A percentile compares a stretch with the other conserved stretches of the same genome.
phyloP scores from a whole-genome alignment of 1,284 basidiomycete species.

The Chalciporus piperatoides region DNA sequence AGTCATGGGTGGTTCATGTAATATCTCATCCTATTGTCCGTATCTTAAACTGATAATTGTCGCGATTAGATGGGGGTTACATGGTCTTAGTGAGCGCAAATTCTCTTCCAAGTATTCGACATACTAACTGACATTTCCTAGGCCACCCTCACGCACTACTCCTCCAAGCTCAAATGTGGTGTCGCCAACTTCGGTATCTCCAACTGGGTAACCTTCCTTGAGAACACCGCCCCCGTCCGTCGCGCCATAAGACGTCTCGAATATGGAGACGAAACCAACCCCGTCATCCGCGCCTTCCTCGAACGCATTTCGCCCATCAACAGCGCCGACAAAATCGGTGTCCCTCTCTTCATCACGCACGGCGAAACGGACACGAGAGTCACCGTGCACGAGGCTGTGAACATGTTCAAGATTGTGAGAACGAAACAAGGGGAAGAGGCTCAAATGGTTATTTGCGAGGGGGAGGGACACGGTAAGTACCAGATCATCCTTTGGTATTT shows the following conservation, averaged over 20 bases:
- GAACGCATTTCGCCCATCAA: slow-evolving; percentile 37
- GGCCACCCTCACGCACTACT: slow-evolving; percentile 37
- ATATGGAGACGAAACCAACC: slow-evolving; percentile 37
- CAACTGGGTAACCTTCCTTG: slow-evolving; percentile 35
- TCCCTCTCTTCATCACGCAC: slow-evolving; percentile 37
- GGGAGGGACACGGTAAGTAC: slow-evolving; percentile 38
- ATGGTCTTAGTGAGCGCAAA: slow-evolving; percentile 34
- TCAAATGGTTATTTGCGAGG: slow-evolving; percentile 37
- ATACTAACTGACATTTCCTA: slow-evolving; percentile 11
- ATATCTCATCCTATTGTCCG: background rate
- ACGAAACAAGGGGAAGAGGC: slow-evolving; percentile 18
- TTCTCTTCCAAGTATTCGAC: background rate
- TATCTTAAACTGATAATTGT: slow-evolving; percentile 2
- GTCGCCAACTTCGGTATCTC: slow-evolving; percentile 37
- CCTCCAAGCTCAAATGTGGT: slow-evolving; percentile 35
- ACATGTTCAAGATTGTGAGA: slow-evolving; percentile 26
- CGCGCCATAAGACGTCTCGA: slow-evolving; percentile 33
- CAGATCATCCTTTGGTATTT: background rate
- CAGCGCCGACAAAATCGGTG: slow-evolving; percentile 32
- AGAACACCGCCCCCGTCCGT: slow-evolving; percentile 36
- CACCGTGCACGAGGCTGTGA: slow-evolving; percentile 32
- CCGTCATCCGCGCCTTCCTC: slow-evolving; percentile 33
- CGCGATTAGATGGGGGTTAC: slow-evolving; percentile 32
- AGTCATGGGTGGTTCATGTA: slow-evolving; percentile 39
- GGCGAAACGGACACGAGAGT: slow-evolving; percentile 39